phyloP scores from a whole-genome alignment of 768 basidiomycete genomes.

The Amanita rubescens region DNA sequence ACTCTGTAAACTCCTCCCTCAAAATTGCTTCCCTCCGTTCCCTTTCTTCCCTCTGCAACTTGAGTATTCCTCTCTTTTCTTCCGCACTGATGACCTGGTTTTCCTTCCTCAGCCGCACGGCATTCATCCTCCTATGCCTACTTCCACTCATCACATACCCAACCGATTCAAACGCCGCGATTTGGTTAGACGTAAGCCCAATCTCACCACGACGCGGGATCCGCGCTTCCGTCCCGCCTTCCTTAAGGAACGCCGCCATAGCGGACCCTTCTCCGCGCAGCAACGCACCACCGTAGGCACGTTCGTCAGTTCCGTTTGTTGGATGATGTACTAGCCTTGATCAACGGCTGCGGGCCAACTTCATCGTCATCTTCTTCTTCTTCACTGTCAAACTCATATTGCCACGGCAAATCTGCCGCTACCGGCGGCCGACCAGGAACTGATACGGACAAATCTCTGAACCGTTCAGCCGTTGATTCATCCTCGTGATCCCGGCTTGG shows the following conservation, averaged over 20 bases:
- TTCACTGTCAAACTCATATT: conserved; percentile 12
- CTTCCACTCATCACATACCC: conserved; percentile 99
- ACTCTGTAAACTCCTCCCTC: conserved; percentile 82
- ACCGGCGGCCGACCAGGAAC: conserved; percentile 11
- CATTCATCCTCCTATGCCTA: conserved; percentile 95
- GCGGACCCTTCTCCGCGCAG: conserved; percentile 94
- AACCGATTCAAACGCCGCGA: conserved; percentile 78
- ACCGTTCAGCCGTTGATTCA: neutral
- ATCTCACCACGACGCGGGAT: conserved; percentile 99
- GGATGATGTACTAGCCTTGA: conserved; percentile 21
- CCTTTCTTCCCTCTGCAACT: conserved; percentile 91
- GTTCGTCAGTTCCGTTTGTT: conserved; percentile 64
- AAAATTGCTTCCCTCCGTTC: conserved; percentile 85
- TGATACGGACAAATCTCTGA: conserved; percentile 8
- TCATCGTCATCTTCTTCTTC: conserved; percentile 50
- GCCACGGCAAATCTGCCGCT: neutral
- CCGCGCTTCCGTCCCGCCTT: conserved; percentile 63
- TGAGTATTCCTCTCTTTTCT: conserved; percentile 94
- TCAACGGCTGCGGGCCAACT: conserved; percentile 72
- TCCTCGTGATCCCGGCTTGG: conserved; percentile 21
- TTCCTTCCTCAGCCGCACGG: conserved; percentile 97
- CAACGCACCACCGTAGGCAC: conserved; percentile 84
- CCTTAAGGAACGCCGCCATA: conserved; percentile 94
- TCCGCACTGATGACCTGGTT: conserved; percentile 99
- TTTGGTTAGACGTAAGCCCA: conserved; percentile 82